phyloP scores from a whole-genome alignment of 2,329 filamentous ascomycete genomes.

The Alternaria arborescens region DNA sequence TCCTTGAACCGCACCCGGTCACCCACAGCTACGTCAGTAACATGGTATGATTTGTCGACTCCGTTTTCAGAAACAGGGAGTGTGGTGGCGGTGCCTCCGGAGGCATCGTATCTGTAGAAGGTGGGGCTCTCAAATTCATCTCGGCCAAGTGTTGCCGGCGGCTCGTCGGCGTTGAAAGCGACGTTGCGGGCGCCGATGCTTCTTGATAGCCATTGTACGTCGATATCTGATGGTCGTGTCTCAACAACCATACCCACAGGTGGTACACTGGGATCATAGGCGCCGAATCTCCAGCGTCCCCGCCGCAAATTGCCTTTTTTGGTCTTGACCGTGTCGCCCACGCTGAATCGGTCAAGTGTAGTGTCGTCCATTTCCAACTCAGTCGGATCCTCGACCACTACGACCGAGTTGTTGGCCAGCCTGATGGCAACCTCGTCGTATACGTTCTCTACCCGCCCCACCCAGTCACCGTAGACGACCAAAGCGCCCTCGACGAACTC shows the following conservation, averaged over 20 bases:
- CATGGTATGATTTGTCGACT: slow-evolving; percentile 41
- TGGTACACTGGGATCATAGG: slow-evolving; percentile 59
- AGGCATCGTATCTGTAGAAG: slow-evolving; percentile 57
- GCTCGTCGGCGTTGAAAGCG: slow-evolving; percentile 41
- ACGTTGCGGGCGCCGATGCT: slow-evolving; percentile 45
- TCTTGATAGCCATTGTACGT: slow-evolving; percentile 63
- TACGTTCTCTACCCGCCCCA: slow-evolving; percentile 62
- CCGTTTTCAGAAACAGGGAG: slow-evolving; percentile 37
- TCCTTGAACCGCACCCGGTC: slow-evolving; percentile 66
- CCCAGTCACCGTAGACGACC: slow-evolving; percentile 64
- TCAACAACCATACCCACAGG: slow-evolving; percentile 63
- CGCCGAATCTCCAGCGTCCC: slow-evolving; percentile 63
- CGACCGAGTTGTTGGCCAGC: slow-evolving; percentile 63
- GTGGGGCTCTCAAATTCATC: slow-evolving; percentile 55
- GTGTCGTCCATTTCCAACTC: slow-evolving; percentile 52
- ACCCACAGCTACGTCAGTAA: slow-evolving; percentile 54
- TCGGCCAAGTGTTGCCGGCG: slow-evolving; percentile 39
- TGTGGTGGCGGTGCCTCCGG: slow-evolving; percentile 28
- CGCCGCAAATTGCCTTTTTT: slow-evolving; percentile 61
- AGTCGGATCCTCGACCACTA: slow-evolving; percentile 59
- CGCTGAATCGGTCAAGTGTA: slow-evolving; percentile 49
- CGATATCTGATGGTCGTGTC: slow-evolving; percentile 56
- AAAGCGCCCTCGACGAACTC: slow-evolving; percentile 61
- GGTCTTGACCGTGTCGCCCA: slow-evolving; percentile 61
- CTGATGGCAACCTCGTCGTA: slow-evolving; percentile 61